Base-by-base conservation (phyloP, 2,329 filamentous ascomycete species). In the Hypoxylon sp. region DNA sequence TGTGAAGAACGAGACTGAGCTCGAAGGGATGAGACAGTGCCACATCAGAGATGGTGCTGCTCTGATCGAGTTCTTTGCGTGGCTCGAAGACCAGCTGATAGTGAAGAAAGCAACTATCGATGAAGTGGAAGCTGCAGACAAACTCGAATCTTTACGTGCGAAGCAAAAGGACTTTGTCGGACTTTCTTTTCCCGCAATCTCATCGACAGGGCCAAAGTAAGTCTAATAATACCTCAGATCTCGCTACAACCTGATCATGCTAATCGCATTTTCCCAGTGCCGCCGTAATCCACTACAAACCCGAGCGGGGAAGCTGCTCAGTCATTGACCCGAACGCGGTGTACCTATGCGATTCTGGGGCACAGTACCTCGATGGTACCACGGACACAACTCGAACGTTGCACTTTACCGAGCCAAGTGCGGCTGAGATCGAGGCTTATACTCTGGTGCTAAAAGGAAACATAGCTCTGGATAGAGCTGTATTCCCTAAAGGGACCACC, bases 331-430 rank as follows among this genome's bases (percentile, higher is more conserved):
- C 93, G 0, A 89, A 89, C 6, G 90, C 91, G 13, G 89, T 99
- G 65, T 99, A 99, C 76, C 88, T 99, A 2, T 99, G 96, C 78
- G 96, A 99, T 80, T 98, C 96, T 21, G 96, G 96, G 21, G 96
- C 93, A n/a, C 96, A 99, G 79, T 99, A 95, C 76, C 85, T 92
- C 2, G 96, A 99, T 78, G 96, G 96, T 62, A 99, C 96, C 0
- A 99, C 96, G 0, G 96, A 99, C 77, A 97, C 93, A 0, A 99
- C 96, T 4, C 88, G 96, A 46, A 99, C 96, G 0, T 84, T 97
- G 42, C 96, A 99, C 77, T 98, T 98, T 78, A 93, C 93, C 51
- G 87, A 89, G 27, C 96, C 96, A 0, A 93, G 92, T 0, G 88
- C 90, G 3, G 91, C 92, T 76, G 94, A 99, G 81, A 92, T 88